These are phyloP conservation scores for Hydrangea macrophylla DNA, from an alignment of 148 eudicot species.

Conservation along the genomic window DNA sequence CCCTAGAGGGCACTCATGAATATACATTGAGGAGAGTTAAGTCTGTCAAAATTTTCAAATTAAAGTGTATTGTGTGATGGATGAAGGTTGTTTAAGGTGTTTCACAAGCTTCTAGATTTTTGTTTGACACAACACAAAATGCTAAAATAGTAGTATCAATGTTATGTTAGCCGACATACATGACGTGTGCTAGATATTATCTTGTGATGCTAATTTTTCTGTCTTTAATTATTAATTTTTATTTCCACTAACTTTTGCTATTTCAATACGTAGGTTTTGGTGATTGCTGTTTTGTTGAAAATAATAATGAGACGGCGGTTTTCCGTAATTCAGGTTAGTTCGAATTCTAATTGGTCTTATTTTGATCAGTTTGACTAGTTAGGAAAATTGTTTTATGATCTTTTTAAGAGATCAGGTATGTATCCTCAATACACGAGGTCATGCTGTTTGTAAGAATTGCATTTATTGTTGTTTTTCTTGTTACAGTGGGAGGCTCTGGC, in stretches of 20 bases:
- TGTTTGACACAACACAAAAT: not conserved
- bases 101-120: no score
- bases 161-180: not conserved
- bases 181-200: not conserved
- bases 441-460: not conserved
- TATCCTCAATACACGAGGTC: not conserved
- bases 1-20: no score
- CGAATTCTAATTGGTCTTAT: not conserved
- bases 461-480: not conserved
- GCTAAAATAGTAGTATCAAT: not conserved
- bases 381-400: not conserved
- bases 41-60: no score
- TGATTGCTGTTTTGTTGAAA: constrained; percentile 85
- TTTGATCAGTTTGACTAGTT: constrained; percentile 1
- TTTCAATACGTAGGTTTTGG: constrained; percentile 70
- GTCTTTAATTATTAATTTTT: not conserved
- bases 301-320: constrained; percentile 84
- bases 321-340: constrained; percentile 89
- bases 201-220: not conserved
- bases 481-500: constrained; percentile 99
- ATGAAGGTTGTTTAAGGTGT: no score
- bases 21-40: no score
- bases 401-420: not conserved
- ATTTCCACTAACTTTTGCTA: not conserved
- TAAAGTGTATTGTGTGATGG: no score